These are phyloP conservation scores for Albifimbria verrucaria DNA, from an alignment of 2,329 filamentous ascomycete genomes.

Conservation along the genomic window DNA sequence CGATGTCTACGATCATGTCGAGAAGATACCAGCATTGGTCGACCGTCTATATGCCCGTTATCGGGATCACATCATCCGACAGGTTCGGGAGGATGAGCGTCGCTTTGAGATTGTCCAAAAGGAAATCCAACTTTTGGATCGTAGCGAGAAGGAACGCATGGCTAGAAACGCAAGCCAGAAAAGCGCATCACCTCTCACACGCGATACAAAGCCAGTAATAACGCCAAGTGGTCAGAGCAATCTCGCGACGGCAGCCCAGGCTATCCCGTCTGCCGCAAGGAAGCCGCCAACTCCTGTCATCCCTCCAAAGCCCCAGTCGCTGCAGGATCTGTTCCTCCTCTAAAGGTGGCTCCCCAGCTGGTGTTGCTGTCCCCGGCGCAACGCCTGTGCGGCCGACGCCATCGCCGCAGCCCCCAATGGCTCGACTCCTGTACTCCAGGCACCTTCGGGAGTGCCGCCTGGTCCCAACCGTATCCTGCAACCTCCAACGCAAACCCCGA, in stretches of 20 bases:
- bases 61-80: conserved; percentile 62
- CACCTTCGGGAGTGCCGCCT: conserved; percentile 29
- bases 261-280: conserved; percentile 16
- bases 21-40: conserved; percentile 68
- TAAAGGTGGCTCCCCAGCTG: conserved; percentile 24
- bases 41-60: conserved; percentile 74
- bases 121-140: conserved; percentile 68
- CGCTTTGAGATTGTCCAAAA: conserved; percentile 59
- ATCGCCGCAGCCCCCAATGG: conserved; percentile 27
- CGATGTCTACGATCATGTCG: conserved; percentile 63
- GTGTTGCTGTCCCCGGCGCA: conserved; percentile 20
- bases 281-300: conserved; percentile 30
- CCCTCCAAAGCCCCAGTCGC: conserved; percentile 28
- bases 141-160: conserved; percentile 34
- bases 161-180: conserved; percentile 33
- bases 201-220: conserved; percentile 25
- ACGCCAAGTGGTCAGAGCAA: conserved; percentile 19
- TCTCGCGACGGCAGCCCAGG: conserved; percentile 16
- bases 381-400: conserved; percentile 24
- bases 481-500: conserved; percentile 24
- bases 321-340: conserved; percentile 14
- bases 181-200: conserved; percentile 26
- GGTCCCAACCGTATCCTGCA: conserved; percentile 28
- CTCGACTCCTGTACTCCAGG: conserved; percentile 31
- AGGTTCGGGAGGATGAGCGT: conserved; percentile 73